These are phyloP conservation scores for Colletotrichum melonis DNA, from an alignment of 2,329 filamentous ascomycete species.

Conservation along the genomic window DNA sequence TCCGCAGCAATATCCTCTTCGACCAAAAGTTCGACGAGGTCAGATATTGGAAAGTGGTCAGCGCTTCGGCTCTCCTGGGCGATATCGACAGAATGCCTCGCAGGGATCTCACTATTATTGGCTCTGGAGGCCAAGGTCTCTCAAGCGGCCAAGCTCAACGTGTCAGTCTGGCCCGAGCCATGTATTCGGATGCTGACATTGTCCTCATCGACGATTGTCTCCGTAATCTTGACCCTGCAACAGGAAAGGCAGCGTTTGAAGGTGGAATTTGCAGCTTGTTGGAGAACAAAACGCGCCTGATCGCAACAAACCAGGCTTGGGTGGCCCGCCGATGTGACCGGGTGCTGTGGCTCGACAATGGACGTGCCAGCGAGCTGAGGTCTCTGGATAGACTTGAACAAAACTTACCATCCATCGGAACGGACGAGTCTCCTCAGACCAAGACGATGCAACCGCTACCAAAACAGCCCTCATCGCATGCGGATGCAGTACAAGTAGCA, in stretches of 20 bases:
- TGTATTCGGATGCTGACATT: conserved; percentile 47
- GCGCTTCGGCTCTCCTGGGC: background rate
- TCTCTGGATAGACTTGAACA: background rate
- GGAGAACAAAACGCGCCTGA: background rate
- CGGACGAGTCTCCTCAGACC: background rate
- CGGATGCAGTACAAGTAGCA: too few species aligned
- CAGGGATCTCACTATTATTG: conserved; percentile 68
- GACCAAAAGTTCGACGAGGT: background rate
- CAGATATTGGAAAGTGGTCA: background rate
- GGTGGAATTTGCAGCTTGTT: background rate
- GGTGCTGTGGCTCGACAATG: conserved; percentile 1
- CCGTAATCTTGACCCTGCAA: background rate
- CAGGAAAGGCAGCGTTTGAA: background rate
- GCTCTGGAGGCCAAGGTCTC: conserved; percentile 78
- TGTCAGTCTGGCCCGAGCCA: conserved; percentile 82
- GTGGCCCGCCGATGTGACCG: background rate
- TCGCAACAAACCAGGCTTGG: background rate
- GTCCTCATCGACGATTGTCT: conserved; percentile 1
- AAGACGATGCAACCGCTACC: background rate
- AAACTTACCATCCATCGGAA: background rate
- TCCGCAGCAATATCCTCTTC: background rate
- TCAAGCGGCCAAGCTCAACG: conserved; percentile 88
- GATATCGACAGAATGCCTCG: background rate
- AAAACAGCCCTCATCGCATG: background rate
- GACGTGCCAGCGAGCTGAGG: background rate